Conservation (phyloP, 148 eudicot species). For the Cornus kousa region DNA sequence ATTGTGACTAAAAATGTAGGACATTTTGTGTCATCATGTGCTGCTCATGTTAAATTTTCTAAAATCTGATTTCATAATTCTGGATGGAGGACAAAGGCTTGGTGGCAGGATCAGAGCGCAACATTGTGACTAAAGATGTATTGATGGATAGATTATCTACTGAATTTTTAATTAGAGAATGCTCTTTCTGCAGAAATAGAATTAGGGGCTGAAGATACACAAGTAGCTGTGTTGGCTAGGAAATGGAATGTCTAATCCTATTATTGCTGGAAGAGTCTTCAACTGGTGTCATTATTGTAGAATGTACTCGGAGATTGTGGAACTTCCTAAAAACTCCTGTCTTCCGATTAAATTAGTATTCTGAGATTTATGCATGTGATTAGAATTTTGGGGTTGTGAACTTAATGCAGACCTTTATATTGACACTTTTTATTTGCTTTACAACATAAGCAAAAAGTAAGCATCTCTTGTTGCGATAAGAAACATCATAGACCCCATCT, state of each 20-base stretch:
- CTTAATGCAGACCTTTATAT: not conserved
- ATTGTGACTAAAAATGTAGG: not conserved
- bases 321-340: not conserved
- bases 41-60: not conserved
- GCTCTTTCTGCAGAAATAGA: not conserved
- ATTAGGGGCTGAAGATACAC: not conserved
- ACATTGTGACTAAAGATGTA: not conserved
- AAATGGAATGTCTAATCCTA: too few relatives aligned
- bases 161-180: not conserved
- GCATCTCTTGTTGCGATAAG: not conserved
- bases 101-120: not conserved
- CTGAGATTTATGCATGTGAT: not conserved
- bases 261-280: not conserved
- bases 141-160: not conserved
- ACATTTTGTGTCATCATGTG: not conserved
- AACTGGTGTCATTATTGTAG: not conserved
- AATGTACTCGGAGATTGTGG: not conserved
- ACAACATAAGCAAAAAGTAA: not conserved
- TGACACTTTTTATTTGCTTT: not conserved
- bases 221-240: too few relatives aligned
- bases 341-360: not conserved
- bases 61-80: not conserved
- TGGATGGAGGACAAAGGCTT: not conserved
- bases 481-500: not conserved
- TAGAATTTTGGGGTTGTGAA: not conserved